Evolutionary conservation across 257 asterid genomes (phyloP), one percentile per base, ranked within the genome.

Genomic region (Petrea volubilis): DNA sequence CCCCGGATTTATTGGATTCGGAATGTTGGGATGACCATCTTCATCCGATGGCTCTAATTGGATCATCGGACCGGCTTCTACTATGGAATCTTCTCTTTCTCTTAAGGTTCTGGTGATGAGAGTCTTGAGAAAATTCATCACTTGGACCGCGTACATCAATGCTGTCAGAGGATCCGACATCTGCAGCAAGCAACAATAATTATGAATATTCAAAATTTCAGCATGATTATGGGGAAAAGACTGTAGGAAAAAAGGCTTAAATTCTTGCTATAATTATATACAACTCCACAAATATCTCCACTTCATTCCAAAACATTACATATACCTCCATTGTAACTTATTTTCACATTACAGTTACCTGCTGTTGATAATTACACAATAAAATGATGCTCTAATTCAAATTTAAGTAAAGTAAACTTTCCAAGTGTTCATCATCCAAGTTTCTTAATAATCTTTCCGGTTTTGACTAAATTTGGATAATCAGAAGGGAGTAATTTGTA

Each of bases 111-210:
- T 81, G 49, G 69, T 51, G 1, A 85, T 64, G 10, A 85, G 79
- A 36, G 79, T 83, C 77, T 81, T 85, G 71, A 85, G 88, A 61
- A 85, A 85, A 72, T 83, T 83, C 91, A 85, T 83, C 7, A 85
- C 88, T 80, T 85, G 91, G 72, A 85, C 88, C 0, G 86, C 91
- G 25, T 83, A 78, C 88, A 85, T 83, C 27, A 85, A 40, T 40
- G 91, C 91, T 17, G 88, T 85, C 80, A 83, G 60, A 56, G 91
- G 86, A 77, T 85, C 91, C 7, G 78, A 80, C 91, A 85, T 85
- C 86, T 85, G 85, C 76, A 72, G 60, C 60, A 61, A 71, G 40
- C 60, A 68, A 46, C 18, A 63, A 55, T 2, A 7, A 38, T 23
- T 17, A 15, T 60, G 57, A 68, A 7, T 23, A n/a, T 31, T 53